Evolutionary conservation across 1,284 basidiomycete species (phyloP).

Genomic region (Cryptococcus amylolentus): DNA sequence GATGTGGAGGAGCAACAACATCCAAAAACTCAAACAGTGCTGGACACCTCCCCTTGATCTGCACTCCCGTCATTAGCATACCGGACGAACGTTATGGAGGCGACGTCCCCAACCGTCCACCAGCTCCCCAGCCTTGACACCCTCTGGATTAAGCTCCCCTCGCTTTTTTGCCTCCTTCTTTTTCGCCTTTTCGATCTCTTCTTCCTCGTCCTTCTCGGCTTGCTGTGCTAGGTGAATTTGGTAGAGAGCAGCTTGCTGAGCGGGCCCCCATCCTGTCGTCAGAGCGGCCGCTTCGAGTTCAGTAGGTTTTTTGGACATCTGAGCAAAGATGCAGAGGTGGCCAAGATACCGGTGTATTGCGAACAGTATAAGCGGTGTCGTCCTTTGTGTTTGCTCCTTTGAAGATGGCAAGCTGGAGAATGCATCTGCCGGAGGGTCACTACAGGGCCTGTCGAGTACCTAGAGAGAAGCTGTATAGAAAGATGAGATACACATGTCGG

Average conservation of each 20-base stretch:
- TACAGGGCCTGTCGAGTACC: no score
- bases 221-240: constrained; percentile 11
- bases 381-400: no score
- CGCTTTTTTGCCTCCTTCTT: constrained; percentile 12
- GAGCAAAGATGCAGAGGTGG: background rate
- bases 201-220: constrained; percentile 12
- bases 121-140: constrained; percentile 9
- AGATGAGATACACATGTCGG: no score
- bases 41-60: constrained; percentile 29
- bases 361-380: no score
- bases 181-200: constrained; percentile 13
- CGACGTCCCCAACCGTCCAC: constrained; percentile 26
- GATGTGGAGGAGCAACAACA: constrained; percentile 26
- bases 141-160: constrained; percentile 10
- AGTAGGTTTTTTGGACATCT: constrained; percentile 15
- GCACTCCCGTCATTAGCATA: background rate
- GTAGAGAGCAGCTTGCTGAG: constrained; percentile 17
- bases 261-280: constrained; percentile 8
- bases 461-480: no score
- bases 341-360: no score
- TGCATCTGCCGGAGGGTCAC: no score
- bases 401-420: no score
- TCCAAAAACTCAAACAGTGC: constrained; percentile 27
- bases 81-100: background rate
- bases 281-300: constrained; percentile 13